Conservation (phyloP, 345 rosid genomes). For the Populus davidiana region DNA sequence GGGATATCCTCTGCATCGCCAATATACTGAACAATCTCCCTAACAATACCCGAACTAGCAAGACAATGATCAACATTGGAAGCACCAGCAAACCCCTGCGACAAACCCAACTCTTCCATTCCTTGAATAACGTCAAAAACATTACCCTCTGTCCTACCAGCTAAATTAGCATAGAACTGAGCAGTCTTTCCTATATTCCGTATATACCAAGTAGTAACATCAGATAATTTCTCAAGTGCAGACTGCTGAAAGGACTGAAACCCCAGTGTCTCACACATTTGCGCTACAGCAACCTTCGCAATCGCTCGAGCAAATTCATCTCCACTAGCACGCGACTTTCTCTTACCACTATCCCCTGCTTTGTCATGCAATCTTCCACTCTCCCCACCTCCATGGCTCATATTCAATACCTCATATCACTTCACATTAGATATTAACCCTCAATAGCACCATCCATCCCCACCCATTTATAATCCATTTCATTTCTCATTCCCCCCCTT, state of each 20-base stretch:
- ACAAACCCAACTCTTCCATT: constrained; percentile 60
- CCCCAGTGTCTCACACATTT: constrained; percentile 68
- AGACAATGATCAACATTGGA: constrained; percentile 57
- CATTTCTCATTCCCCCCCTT: neutral
- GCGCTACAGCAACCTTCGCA: constrained; percentile 66
- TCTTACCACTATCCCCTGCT: constrained; percentile 15
- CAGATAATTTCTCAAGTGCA: constrained; percentile 64
- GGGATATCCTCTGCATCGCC: constrained; percentile 49
- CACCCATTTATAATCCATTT: constrained; percentile 8
- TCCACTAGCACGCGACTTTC: constrained; percentile 33
- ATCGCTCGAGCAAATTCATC: constrained; percentile 51
- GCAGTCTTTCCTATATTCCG: constrained; percentile 55
- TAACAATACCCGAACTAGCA: constrained; percentile 52
- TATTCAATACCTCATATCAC: constrained; percentile 71
- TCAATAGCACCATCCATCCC: constrained; percentile 39
- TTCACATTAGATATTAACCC: constrained; percentile 25
- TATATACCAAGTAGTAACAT: constrained; percentile 53
- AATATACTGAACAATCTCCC: constrained; percentile 60
- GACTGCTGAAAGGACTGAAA: constrained; percentile 72
- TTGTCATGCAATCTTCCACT: constrained; percentile 43
- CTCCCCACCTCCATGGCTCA: constrained; percentile 83
- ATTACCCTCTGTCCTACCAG: constrained; percentile 63
- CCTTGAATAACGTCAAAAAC: constrained; percentile 66
- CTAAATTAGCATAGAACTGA: constrained; percentile 50
- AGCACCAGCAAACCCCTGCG: constrained; percentile 60